These are phyloP conservation scores for Suhomyces sp. DNA, from an alignment of 805 yeast species.

Conservation along the genomic window DNA sequence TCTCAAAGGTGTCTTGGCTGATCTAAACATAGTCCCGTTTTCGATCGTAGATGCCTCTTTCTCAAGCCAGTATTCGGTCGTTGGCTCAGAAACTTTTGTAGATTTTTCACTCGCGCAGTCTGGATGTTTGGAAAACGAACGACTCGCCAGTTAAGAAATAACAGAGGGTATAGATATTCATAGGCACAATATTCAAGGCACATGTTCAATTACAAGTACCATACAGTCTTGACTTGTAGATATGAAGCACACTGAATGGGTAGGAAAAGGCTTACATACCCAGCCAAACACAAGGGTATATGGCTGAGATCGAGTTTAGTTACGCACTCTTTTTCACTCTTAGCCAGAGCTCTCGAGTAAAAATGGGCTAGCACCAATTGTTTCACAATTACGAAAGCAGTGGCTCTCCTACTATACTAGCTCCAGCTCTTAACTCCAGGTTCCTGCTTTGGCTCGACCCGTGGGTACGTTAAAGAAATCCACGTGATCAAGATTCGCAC, in stretches of 20 bases:
- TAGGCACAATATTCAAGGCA: neutral
- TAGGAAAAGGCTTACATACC: neutral
- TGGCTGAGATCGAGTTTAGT: neutral
- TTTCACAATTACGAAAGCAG: neutral
- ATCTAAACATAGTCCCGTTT: neutral
- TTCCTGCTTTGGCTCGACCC: neutral
- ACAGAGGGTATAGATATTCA: neutral
- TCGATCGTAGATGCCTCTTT: neutral
- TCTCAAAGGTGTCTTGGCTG: conserved; percentile 2
- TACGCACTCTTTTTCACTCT: neutral
- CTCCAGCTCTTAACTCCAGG: neutral
- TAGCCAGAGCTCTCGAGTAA: neutral
- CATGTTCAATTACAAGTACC: neutral
- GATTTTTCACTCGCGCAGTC: conserved; percentile 5
- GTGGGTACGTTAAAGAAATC: conserved; percentile 2
- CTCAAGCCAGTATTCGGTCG: neutral
- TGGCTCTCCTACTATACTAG: neutral
- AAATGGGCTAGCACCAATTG: neutral
- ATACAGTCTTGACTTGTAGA: neutral
- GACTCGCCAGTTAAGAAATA: neutral
- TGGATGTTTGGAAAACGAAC: conserved; percentile 1
- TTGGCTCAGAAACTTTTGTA: neutral
- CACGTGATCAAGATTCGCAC: conserved; percentile 5
- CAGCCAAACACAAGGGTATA: neutral
- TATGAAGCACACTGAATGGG: neutral